Evolutionary conservation across 2,329 filamentous ascomycete species (phyloP).

Genomic region (Diaporthe vexans): DNA sequence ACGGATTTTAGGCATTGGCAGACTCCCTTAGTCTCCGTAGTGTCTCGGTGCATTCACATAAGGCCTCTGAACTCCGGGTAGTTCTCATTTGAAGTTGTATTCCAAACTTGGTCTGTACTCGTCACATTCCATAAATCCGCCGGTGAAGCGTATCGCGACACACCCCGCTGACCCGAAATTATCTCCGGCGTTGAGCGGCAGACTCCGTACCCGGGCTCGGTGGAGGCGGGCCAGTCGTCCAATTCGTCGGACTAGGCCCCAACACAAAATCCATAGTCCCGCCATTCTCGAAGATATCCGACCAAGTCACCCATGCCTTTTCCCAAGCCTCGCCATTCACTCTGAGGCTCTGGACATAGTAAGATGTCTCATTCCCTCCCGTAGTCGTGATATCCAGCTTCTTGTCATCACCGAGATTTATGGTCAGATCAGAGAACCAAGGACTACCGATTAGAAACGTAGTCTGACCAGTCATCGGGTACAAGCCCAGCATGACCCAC

Average conservation of each 20-base stretch:
- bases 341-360: constrained; percentile 75
- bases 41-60: too few species aligned
- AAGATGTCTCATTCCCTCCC: constrained; percentile 59
- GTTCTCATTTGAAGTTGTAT: too few species aligned
- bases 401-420: constrained; percentile 67
- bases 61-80: too few species aligned
- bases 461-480: constrained; percentile 77
- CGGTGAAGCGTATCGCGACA: too few species aligned
- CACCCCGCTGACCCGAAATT: background rate
- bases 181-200: constrained; percentile 11
- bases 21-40: background rate
- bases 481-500: constrained; percentile 78
- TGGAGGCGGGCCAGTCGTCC: constrained; percentile 72
- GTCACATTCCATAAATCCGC: too few species aligned
- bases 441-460: constrained; percentile 76
- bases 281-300: constrained; percentile 74
- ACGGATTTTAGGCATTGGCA: too few species aligned
- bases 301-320: constrained; percentile 75
- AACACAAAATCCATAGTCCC: constrained; percentile 75
- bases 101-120: too few species aligned
- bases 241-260: constrained; percentile 65
- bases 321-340: constrained; percentile 75
- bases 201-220: constrained; percentile 67
- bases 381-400: constrained; percentile 67
- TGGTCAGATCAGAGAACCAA: constrained; percentile 72